Percentiles rank a stretch among this genome's conserved stretches.
phyloP scores from a whole-genome alignment of 2,329 filamentous ascomycete species.

The Cladobotryum mycophilum region DNA sequence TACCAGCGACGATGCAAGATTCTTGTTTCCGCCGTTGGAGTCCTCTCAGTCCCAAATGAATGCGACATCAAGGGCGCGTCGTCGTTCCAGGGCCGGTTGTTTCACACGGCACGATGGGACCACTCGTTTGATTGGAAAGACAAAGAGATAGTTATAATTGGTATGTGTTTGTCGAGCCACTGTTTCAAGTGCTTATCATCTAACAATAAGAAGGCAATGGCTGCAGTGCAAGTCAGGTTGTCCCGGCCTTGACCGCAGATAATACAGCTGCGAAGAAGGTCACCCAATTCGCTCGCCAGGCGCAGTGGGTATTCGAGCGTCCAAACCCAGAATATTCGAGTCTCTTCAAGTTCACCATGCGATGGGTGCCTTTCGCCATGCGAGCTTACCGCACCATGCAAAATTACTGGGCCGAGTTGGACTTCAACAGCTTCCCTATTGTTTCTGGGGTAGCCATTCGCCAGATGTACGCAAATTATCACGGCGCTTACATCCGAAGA shows the following conservation, averaged over 20 bases:
- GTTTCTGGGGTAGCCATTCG: slow-evolving; percentile 13
- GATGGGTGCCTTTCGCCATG: slow-evolving; percentile 18
- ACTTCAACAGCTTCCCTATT: slow-evolving; percentile 19
- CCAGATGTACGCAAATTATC: slow-evolving; percentile 11
- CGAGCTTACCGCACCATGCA: slow-evolving; percentile 15
- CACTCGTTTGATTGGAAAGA: slow-evolving; percentile 20
- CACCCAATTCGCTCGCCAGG: slow-evolving; percentile 43
- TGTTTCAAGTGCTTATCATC: neutral
- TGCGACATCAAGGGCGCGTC: slow-evolving; percentile 18
- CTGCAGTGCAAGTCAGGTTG: slow-evolving; percentile 21
- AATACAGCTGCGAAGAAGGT: slow-evolving; percentile 28
- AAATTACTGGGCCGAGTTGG: slow-evolving; percentile 17
- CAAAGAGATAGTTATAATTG: slow-evolving; percentile 19
- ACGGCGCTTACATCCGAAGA: slow-evolving; percentile 21
- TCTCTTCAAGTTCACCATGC: slow-evolving; percentile 20
- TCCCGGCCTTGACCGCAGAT: slow-evolving; percentile 18
- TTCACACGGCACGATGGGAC: slow-evolving; percentile 22
- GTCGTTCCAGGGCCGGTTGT: slow-evolving; percentile 16
- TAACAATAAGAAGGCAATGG: slow-evolving; percentile 17
- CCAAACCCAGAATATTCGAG: slow-evolving; percentile 18
- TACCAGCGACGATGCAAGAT: slow-evolving; percentile 11
- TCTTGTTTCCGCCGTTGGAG: slow-evolving; percentile 21
- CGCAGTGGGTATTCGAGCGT: slow-evolving; percentile 37
- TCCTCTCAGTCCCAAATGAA: slow-evolving; percentile 16
- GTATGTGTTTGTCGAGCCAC: neutral